phyloP scores from a whole-genome alignment of 495 filamentous ascomycete species.

The Penicillium pulvis region DNA sequence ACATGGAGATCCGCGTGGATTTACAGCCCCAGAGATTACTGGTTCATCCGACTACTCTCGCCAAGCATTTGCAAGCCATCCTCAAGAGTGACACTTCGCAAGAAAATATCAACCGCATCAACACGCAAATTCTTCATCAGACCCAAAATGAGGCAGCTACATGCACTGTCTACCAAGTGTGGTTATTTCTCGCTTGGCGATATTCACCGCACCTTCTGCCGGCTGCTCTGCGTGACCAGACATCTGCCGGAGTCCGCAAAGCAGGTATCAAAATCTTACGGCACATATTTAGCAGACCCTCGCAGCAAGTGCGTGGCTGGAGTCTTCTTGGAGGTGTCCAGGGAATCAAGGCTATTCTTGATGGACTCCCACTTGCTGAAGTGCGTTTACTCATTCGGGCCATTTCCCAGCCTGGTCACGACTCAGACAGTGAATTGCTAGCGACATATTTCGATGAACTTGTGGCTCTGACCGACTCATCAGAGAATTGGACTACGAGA shows the following conservation, averaged over 20 bases:
- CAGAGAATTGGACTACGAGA: neutral
- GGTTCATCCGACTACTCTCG: neutral
- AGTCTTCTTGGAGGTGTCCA: neutral
- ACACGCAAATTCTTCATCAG: neutral
- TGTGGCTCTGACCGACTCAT: neutral
- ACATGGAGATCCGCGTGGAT: neutral
- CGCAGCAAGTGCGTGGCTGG: neutral
- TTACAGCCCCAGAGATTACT: conserved; percentile 3
- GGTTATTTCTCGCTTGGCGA: neutral
- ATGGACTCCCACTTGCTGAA: neutral
- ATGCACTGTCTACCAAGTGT: neutral
- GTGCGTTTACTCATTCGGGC: neutral
- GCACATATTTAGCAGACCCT: neutral
- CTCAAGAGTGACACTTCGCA: neutral
- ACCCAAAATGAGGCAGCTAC: neutral
- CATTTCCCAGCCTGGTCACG: neutral
- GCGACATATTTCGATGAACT: conserved; percentile 1
- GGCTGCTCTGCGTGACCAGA: conserved; percentile 1
- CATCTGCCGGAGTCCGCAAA: conserved; percentile 1
- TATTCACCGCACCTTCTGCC: neutral
- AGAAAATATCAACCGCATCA: neutral
- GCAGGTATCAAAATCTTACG: neutral
- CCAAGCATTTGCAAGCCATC: neutral
- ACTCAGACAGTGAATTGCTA: neutral
- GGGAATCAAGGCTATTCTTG: conserved; percentile 3